Conservation (phyloP, 2,329 filamentous ascomycete species). For the Pseudogymnoascus sp. region DNA sequence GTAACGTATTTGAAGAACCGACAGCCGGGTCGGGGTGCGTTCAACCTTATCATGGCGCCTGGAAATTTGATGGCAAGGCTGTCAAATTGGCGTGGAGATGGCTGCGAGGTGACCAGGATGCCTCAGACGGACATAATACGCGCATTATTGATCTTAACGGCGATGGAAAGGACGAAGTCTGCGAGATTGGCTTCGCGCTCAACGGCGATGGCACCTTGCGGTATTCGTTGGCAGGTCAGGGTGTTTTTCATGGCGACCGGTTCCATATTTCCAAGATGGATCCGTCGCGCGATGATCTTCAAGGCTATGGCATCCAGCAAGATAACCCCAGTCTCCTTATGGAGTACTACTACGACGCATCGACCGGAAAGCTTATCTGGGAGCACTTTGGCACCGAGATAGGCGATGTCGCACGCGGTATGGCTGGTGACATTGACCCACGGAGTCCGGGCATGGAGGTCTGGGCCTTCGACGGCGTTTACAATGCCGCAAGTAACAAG, state of each 20-base stretch:
- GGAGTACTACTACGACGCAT: not conserved
- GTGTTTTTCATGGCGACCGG: not conserved
- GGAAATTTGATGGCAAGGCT: not conserved
- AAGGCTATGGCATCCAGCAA: not conserved
- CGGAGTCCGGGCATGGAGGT: not conserved
- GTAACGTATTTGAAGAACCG: not conserved
- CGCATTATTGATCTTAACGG: not conserved
- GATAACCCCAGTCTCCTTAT: not conserved
- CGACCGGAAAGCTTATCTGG: not conserved
- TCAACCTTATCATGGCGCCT: not conserved
- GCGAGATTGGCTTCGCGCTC: not conserved
- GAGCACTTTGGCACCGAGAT: not conserved
- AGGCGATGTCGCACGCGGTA: not conserved
- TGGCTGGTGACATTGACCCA: constrained; percentile 7
- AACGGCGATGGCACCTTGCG: not conserved
- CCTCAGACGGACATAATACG: not conserved
- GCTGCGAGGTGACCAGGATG: not conserved
- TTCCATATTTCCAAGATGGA: constrained; percentile 8
- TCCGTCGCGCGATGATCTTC: not conserved
- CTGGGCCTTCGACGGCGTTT: not conserved
- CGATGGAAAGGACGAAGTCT: not conserved
- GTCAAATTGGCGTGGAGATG: not conserved
- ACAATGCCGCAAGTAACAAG: not conserved
- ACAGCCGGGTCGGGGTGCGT: not conserved
- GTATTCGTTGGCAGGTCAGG: not conserved